Conservation (phyloP, 2,329 filamentous ascomycete species). For the Scopulariopsis brevicaulis region DNA sequence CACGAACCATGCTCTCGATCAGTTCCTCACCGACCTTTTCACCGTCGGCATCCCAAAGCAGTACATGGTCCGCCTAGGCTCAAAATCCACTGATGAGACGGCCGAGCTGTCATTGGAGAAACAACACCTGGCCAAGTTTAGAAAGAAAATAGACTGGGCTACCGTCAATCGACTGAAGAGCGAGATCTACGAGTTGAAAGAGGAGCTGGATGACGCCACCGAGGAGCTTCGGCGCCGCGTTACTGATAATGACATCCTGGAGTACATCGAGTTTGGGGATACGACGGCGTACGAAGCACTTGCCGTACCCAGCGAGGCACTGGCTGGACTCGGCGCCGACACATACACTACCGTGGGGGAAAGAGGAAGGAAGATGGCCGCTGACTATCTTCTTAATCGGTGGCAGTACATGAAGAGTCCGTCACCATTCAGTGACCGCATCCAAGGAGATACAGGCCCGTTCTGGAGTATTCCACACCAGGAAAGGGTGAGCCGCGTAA, state of each 20-base stretch:
- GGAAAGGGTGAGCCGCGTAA: slow-evolving; percentile 21
- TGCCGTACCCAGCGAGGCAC: neutral
- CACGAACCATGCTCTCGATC: slow-evolving; percentile 56
- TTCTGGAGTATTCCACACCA: slow-evolving; percentile 41
- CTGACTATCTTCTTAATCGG: slow-evolving; percentile 36
- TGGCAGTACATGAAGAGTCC: slow-evolving; percentile 39
- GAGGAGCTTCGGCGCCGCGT: neutral
- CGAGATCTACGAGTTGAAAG: slow-evolving; percentile 27
- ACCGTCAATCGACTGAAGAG: slow-evolving; percentile 17
- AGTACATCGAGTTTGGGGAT: slow-evolving; percentile 6
- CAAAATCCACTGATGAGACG: slow-evolving; percentile 41
- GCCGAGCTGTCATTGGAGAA: slow-evolving; percentile 31
- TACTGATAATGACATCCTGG: neutral
- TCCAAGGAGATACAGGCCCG: slow-evolving; percentile 12
- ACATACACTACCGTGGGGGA: neutral
- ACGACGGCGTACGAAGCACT: neutral
- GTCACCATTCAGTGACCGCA: slow-evolving; percentile 24
- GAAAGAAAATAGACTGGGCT: slow-evolving; percentile 10
- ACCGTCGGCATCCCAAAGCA: slow-evolving; percentile 40
- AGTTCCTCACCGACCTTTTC: slow-evolving; percentile 54
- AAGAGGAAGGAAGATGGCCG: neutral
- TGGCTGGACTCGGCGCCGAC: neutral
- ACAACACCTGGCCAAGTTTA: slow-evolving; percentile 14
- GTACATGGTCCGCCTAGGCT: slow-evolving; percentile 52
- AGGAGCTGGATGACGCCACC: slow-evolving; percentile 15